phyloP scores from a whole-genome alignment of 805 yeast species.

The Saturnispora gosingensis region DNA sequence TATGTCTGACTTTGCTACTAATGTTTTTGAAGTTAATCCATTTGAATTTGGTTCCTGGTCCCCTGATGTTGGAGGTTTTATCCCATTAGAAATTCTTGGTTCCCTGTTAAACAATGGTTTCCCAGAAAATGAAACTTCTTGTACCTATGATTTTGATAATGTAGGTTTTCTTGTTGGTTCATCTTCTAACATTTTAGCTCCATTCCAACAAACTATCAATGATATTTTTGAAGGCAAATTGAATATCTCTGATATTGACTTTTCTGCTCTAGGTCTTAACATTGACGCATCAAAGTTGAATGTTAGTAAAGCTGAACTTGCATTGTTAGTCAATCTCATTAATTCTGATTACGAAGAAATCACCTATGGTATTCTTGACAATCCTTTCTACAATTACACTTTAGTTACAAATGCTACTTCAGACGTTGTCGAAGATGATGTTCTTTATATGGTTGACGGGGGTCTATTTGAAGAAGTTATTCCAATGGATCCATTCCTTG shows the following conservation, averaged over 20 bases:
- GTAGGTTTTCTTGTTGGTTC: conserved; percentile 72
- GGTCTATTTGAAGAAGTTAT: conserved; percentile 41
- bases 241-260: conserved; percentile 5
- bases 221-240: conserved; percentile 12
- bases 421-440: conserved; percentile 13
- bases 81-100: conserved; percentile 59
- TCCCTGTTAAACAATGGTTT: conserved; percentile 48
- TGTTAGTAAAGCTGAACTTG: conserved; percentile 12
- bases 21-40: conserved; percentile 52
- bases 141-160: conserved; percentile 64
- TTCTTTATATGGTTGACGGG: conserved; percentile 22
- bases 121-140: conserved; percentile 33
- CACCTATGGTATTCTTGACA: conserved; percentile 35
- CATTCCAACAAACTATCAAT: conserved; percentile 9
- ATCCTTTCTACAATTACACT: conserved; percentile 31
- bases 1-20: conserved; percentile 46
- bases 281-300: conserved; percentile 11
- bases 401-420: conserved; percentile 25
- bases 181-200: conserved; percentile 57
- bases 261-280: conserved; percentile 14
- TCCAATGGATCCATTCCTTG: conserved; percentile 55
- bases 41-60: conserved; percentile 83
- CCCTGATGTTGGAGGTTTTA: conserved; percentile 52
- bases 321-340: conserved; percentile 25
- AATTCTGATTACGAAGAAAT: conserved; percentile 37